Evolutionary conservation across 306 rosid genomes (phyloP).

Genomic region (Prunus mongolica): DNA sequence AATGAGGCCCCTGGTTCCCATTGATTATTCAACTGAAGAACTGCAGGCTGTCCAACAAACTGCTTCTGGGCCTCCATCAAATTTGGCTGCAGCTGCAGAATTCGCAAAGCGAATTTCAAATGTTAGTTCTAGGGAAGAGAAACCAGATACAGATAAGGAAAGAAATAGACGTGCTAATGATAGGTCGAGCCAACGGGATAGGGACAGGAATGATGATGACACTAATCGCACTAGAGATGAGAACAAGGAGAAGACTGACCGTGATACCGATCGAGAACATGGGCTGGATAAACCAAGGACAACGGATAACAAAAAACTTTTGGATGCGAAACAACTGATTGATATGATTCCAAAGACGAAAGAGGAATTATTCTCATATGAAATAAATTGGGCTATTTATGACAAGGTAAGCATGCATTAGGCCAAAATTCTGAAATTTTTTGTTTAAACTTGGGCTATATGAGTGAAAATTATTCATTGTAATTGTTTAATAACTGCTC

Average conservation of each 20-base stretch:
- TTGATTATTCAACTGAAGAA: conserved; percentile 96
- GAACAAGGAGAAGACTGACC: conserved; percentile 54
- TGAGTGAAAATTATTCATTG: background rate
- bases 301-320: conserved; percentile 70
- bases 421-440: background rate
- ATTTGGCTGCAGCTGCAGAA: conserved; percentile 99
- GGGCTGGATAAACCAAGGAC: conserved; percentile 58
- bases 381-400: conserved; percentile 86
- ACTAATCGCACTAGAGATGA: conserved; percentile 60
- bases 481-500: background rate
- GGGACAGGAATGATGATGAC: conserved; percentile 72
- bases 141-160: conserved; percentile 67
- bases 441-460: background rate
- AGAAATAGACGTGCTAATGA: conserved; percentile 75
- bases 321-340: conserved; percentile 88
- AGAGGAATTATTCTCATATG: conserved; percentile 90
- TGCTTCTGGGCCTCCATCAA: conserved; percentile 63
- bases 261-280: conserved; percentile 65
- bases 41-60: conserved; percentile 78
- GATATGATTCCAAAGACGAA: conserved; percentile 98
- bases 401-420: conserved; percentile 58
- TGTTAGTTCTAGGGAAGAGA: conserved; percentile 75
- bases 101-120: conserved; percentile 86
- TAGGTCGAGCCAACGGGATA: conserved; percentile 64
- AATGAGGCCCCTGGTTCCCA: conserved; percentile 97